Evolutionary conservation across 495 filamentous ascomycete genomes (phyloP).

Genomic region (Trichoderma reesei): DNA sequence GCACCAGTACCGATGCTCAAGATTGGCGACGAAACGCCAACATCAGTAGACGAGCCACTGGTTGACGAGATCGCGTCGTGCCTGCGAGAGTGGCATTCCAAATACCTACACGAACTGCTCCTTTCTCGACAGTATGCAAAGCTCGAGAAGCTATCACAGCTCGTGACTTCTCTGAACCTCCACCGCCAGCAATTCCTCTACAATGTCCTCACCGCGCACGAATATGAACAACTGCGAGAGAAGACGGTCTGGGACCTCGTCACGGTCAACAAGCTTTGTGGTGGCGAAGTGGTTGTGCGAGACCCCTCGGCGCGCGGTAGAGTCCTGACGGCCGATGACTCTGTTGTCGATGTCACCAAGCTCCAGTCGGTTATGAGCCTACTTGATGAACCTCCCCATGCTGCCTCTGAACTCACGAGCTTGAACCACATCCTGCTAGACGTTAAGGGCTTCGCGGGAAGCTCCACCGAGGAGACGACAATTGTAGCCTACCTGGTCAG

Average conservation of each 20-base stretch:
- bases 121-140: conserved; percentile 68
- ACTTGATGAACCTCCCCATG: conserved; percentile 64
- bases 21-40: conserved; percentile 91
- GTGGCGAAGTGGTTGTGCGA: conserved; percentile 84
- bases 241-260: conserved; percentile 93
- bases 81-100: conserved; percentile 94
- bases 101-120: conserved; percentile 88
- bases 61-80: conserved; percentile 97
- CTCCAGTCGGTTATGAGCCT: conserved; percentile 94
- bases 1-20: conserved; percentile 96
- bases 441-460: conserved; percentile 66
- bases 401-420: conserved; percentile 55
- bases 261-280: conserved; percentile 82
- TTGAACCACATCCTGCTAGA: conserved; percentile 82
- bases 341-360: conserved; percentile 80
- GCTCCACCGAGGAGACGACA: conserved; percentile 59
- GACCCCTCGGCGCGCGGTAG: conserved; percentile 75
- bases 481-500: conserved; percentile 72
- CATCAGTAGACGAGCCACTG: conserved; percentile 76
- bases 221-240: conserved; percentile 66
- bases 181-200: conserved; percentile 83
- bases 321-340: conserved; percentile 84
- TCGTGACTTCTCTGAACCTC: conserved; percentile 72
- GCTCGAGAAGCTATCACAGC: conserved; percentile 68
- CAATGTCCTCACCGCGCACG: conserved; percentile 78